Base-by-base conservation (phyloP, 305 asterid species). In the Fraxinus dipetala region DNA sequence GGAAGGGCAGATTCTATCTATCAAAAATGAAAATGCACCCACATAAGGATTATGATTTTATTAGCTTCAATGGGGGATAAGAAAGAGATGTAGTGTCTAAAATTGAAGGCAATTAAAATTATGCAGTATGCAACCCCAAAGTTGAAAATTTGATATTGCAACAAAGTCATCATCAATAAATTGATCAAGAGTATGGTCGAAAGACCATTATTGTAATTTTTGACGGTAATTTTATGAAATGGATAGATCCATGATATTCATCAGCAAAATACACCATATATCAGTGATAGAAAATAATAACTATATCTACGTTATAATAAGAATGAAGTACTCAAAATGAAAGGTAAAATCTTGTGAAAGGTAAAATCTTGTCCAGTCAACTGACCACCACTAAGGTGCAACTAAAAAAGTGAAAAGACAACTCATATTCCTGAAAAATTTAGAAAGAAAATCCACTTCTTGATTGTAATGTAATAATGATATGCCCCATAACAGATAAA, bases 1-100 rank as follows among this genome's bases (percentile, higher is more conserved):
- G 99, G 99, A 86, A 96, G 87, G 26, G 97, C 97, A 81, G 98
- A 90, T 87, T 96, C 99, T 79, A 96, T 96, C 99, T 96, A 83
- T 76, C 82, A 89, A 84, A 88, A 84, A 82, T 83, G 76, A 85
- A 86, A 77, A 88, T 61, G 75, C 67, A 79, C 38, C 82, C 40
- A 76, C 73, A 87, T 83, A 79, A 89, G 88, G 31, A 75, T 34
- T 72, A 80, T 78, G 81, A 51, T 79, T 54, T 28, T 11, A 22
- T 18, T 35, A 70, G 77, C 73, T 75, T 31, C 83, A 81, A 75
- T 69, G 80, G 72, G 76, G 31, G 78, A 61, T 35, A 83, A 32
- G 30, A 54, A 56, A 80, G 8, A 72, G 14, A 73, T 38, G 69
- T 38, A 74, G 69, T 84, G 78, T 16, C 72, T 20, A 79, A 73